Evolutionary conservation across 768 basidiomycete genomes (phyloP), one percentile per base, ranked within the genome.

Genomic region (Strobilomyces dryophilus): DNA sequence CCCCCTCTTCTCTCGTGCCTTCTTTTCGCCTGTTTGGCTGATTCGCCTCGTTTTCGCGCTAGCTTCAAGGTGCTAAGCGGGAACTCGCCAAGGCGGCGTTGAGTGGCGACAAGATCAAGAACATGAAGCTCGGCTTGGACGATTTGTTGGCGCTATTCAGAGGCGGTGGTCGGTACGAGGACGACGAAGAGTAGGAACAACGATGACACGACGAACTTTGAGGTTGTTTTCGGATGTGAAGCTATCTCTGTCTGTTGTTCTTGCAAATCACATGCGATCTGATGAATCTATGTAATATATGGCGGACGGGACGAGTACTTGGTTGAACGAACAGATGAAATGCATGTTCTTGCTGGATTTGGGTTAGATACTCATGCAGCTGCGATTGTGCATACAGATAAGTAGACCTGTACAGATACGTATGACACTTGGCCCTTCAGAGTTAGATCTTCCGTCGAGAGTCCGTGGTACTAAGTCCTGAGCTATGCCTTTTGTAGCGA

Each of bases 41-140:
- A 62, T 42, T 32, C 11, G 0, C 10, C 8, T 21, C 7, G 26
- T 47, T 32, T 5, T 21, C 27, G 8, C 31, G 2, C 35, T 58
- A 90, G 81, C 78, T 98, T n/a, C 95, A 98, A 67, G 84, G 90
- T n/a, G 81, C 84, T 68, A 98, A 98, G 74, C 82, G 94, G 5
- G 84, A 82, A 45, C 78, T 98, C 1, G 83, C 95, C 2, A 77
- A 77, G 24, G 92, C 93, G 1, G 92, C 93, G 0, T 70, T 98
- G 52, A 87, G 89, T 31, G 95, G 95, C 9, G 85, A 92, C 72
- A 92, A 88, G 70, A 76, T 90, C 64, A 89, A 92, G 80, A 83
- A 84, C 62, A 80, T 85, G 78, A 85, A 84, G 57, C 82, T 98
- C 20, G 84, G 87, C 10, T 74, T 93, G 71, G 85, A 93, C 24